These are phyloP conservation scores for Cercospora nicotianae DNA, from an alignment of 2,329 filamentous ascomycete genomes.

Conservation along the genomic window DNA sequence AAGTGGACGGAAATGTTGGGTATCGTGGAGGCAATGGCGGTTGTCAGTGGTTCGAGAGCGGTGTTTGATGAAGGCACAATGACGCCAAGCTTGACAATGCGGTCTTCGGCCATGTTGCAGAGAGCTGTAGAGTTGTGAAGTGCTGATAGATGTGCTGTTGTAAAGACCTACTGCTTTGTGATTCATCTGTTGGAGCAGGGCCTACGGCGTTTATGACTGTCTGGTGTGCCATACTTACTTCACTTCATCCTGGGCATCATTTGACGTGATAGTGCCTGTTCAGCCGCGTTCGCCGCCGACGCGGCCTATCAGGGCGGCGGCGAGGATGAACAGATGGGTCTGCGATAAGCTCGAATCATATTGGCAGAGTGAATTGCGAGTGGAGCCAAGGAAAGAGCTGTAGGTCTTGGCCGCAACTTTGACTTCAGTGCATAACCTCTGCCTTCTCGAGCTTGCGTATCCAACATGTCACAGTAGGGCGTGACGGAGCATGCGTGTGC, in stretches of 20 bases:
- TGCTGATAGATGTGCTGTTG: not conserved
- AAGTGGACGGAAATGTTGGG: conserved; percentile 45
- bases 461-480: not conserved
- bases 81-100: conserved; percentile 39
- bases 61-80: conserved; percentile 51
- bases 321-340: not conserved
- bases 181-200: not conserved
- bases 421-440: not conserved
- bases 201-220: too few species aligned
- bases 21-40: conserved; percentile 39
- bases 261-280: not conserved
- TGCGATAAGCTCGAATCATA: not conserved
- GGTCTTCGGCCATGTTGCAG: not conserved
- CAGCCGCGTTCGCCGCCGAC: not conserved
- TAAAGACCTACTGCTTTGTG: not conserved
- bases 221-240: not conserved
- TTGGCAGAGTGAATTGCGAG: not conserved
- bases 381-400: not conserved
- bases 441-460: not conserved
- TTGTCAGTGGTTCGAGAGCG: conserved; percentile 47
- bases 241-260: not conserved
- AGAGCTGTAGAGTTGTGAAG: not conserved
- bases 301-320: not conserved
- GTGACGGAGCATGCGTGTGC: not conserved
- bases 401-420: not conserved